These are phyloP conservation scores for Sphaerulina populicola DNA, from an alignment of 2,329 filamentous ascomycete genomes.

Conservation along the genomic window DNA sequence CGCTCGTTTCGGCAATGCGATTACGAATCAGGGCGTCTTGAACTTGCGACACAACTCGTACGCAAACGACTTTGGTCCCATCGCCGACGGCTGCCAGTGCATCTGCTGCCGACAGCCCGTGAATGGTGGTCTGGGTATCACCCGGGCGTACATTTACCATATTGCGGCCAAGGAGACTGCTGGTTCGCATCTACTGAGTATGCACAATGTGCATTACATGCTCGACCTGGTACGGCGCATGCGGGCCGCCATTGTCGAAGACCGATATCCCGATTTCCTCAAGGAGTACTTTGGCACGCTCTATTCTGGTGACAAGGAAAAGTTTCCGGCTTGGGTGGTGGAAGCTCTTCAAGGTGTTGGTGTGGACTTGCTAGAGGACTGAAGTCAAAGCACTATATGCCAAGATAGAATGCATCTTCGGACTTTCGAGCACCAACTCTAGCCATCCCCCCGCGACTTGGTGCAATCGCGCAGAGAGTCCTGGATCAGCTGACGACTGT, in stretches of 20 bases:
- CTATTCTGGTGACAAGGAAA: conserved; percentile 54
- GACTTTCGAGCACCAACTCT: too few relatives aligned
- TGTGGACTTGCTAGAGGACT: conserved; percentile 55
- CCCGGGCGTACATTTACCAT: conserved; percentile 83
- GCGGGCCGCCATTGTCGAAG: conserved; percentile 50
- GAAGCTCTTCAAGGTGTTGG: conserved; percentile 69
- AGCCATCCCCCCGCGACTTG: too few relatives aligned
- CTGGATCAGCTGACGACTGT: too few relatives aligned
- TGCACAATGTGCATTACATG: conserved; percentile 94
- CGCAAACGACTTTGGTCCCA: conserved; percentile 69
- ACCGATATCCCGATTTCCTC: conserved; percentile 66
- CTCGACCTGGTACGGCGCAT: conserved; percentile 70
- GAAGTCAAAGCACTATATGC: neutral
- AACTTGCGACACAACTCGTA: conserved; percentile 73
- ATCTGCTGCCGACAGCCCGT: conserved; percentile 61
- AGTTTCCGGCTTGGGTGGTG: conserved; percentile 78
- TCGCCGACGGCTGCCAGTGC: conserved; percentile 78
- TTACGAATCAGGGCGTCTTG: conserved; percentile 71
- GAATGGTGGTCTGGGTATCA: conserved; percentile 65
- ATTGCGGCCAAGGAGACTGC: conserved; percentile 90
- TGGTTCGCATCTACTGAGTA: conserved; percentile 74
- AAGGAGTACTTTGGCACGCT: conserved; percentile 67
- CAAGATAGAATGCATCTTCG: too few relatives aligned
- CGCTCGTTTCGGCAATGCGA: conserved; percentile 88
- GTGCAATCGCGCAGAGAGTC: too few relatives aligned